Evolutionary conservation across 345 rosid genomes (phyloP), one percentile per base, ranked within the genome.

Genomic region (Physaria fendleri): DNA sequence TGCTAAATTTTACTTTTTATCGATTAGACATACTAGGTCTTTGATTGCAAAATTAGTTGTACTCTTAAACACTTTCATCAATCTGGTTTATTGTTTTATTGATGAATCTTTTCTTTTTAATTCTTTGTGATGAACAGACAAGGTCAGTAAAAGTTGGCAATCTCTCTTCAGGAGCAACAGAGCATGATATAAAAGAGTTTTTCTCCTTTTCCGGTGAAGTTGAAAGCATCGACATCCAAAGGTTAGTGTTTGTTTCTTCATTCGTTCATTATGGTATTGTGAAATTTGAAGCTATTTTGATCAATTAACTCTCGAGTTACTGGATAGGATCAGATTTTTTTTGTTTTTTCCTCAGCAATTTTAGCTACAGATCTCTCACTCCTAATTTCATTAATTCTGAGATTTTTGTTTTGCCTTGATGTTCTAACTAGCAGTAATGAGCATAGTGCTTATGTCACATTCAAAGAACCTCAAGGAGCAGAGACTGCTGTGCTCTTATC

Each of bases 141-240:
- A 82, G 73, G 73, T 77, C 96, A 4, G 85, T 92, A 35, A 92
- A 85, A 78, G 88, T 88, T 21, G 62, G 81, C 57, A 88, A 84
- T 63, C 82, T 88, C 61, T 86, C 98, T 11, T 57, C 79, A 16
- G 77, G 84, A 69, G 93, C 93, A 44, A 64, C 82, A 8, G 85
- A 92, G 67, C 77, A 73, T 39, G n/a, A n/a, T n/a, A n/a, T n/a
- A n/a, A n/a, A n/a, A n/a, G n/a, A n/a, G n/a, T n/a, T n/a, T n/a
- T 92, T 88, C 64, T 92, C 96, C 33, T 88, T 86, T 65, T 85
- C 96, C 35, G 98, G 98, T 59, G 93, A 88, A 44, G 84, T 92
- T 52, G 83, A 78, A 77, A 67, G 72, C 64, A 81, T 85, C 39
- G 88, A 88, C 49, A 59, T 84, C 71, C 77, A 43, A 38, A 71